phyloP scores from a whole-genome alignment of 1,139 yeast species.

The Magnusiomyces fungicola region DNA sequence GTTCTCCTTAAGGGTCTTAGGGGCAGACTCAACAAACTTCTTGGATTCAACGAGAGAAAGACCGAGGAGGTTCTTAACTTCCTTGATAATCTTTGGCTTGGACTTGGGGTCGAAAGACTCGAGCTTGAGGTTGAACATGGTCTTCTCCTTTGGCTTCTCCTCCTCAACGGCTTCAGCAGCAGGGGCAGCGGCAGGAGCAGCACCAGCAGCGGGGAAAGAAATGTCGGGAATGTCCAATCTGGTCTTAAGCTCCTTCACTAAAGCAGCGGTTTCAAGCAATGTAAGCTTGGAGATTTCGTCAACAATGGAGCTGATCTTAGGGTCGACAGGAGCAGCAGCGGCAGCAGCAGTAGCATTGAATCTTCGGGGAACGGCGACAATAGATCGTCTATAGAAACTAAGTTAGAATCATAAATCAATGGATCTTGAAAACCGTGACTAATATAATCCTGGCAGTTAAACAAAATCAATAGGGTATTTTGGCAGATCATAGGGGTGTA shows the following conservation, averaged over 20 bases:
- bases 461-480: too few species aligned
- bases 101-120: conserved; percentile 92
- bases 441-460: too few species aligned
- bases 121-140: conserved; percentile 84
- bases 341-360: conserved; percentile 50
- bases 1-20: conserved; percentile 81
- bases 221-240: conserved; percentile 90
- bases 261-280: conserved; percentile 78
- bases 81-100: conserved; percentile 96
- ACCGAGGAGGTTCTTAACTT: conserved; percentile 86
- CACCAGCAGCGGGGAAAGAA: conserved; percentile 69
- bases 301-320: conserved; percentile 81
- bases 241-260: conserved; percentile 76
- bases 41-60: conserved; percentile 92
- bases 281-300: conserved; percentile 86
- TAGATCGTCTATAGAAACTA: conserved; percentile 10
- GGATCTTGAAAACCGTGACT: too few species aligned
- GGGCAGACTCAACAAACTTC: conserved; percentile 96
- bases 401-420: too few species aligned
- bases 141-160: conserved; percentile 84
- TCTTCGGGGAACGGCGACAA: conserved; percentile 10
- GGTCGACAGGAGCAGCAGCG: conserved; percentile 52
- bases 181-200: conserved; percentile 56
- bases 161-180: conserved; percentile 71
- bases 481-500: too few species aligned